Percentiles rank a stretch among this genome's conserved stretches.
These are phyloP conservation scores for Rhododendron simsii DNA, from an alignment of 148 eudicot species.

Conservation along the genomic window DNA sequence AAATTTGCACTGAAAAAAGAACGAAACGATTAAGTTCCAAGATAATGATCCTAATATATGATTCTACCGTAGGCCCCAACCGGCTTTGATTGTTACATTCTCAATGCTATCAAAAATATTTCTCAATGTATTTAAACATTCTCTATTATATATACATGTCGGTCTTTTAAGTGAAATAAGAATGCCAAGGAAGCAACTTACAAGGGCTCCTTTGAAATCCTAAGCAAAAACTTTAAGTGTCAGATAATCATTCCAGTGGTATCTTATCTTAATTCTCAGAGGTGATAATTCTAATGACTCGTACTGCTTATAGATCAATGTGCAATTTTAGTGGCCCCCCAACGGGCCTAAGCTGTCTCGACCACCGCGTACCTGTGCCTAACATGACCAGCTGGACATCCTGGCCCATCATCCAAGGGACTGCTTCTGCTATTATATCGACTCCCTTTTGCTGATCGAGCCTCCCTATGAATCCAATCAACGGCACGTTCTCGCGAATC, in stretches of 20 bases:
- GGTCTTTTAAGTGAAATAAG: neutral
- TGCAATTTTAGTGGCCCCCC: neutral
- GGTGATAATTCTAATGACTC: neutral
- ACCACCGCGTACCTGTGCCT: constrained; percentile 48
- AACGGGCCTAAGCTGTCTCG: neutral
- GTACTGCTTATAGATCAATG: neutral
- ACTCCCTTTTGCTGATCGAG: constrained; percentile 87
- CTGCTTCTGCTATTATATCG: constrained; percentile 80
- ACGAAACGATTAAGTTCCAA: neutral
- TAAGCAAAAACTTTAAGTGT: neutral
- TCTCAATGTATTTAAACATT: neutral
- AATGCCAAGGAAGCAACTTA: neutral
- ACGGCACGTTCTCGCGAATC: constrained; percentile 55
- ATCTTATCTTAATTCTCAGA: neutral
- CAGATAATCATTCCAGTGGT: neutral
- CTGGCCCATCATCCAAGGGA: constrained; percentile 88
- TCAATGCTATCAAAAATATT: neutral
- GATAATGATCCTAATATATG: neutral
- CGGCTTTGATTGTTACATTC: neutral
- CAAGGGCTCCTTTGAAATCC: neutral
- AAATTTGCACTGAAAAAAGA: neutral
- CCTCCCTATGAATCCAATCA: constrained; percentile 92
- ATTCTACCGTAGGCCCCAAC: neutral
- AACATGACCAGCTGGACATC: constrained; percentile 85
- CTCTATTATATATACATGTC: neutral